Conservation (phyloP, 2,329 filamentous ascomycete species). For the Colletotrichum scovillei region DNA sequence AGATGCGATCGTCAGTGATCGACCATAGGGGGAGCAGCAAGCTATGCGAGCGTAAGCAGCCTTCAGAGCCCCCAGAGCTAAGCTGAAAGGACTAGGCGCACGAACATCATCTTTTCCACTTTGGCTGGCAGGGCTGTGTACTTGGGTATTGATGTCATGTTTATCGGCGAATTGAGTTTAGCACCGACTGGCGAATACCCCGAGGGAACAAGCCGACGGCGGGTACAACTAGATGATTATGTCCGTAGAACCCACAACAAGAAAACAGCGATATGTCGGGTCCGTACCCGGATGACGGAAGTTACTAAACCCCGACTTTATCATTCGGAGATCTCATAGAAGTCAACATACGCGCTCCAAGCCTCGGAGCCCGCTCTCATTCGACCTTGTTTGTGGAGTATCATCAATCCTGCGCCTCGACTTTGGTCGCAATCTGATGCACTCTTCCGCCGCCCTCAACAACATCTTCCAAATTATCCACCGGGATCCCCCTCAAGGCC, state of each 20-base stretch:
- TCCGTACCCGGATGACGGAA: too few relatives aligned
- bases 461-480: neutral
- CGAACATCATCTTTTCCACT: neutral
- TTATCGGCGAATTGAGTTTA: neutral
- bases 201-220: neutral
- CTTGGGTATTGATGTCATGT: neutral
- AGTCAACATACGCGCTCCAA: too few relatives aligned
- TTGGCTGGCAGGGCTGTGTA: too few relatives aligned
- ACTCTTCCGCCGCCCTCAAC: too few relatives aligned
- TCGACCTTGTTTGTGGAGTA: too few relatives aligned
- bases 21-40: neutral
- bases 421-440: neutral
- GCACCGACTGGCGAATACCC: neutral
- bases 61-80: too few relatives aligned
- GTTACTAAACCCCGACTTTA: too few relatives aligned
- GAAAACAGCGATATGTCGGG: neutral
- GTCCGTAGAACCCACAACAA: neutral
- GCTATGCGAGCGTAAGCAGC: neutral
- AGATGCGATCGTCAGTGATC: neutral
- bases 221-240: too few relatives aligned
- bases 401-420: neutral
- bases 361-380: too few relatives aligned
- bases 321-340: too few relatives aligned
- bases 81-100: neutral
- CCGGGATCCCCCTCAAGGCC: slow-evolving; percentile 13